Evolutionary conservation across 106 monocot genomes (phyloP).

Genomic region (Dioscorea dumetorum): DNA sequence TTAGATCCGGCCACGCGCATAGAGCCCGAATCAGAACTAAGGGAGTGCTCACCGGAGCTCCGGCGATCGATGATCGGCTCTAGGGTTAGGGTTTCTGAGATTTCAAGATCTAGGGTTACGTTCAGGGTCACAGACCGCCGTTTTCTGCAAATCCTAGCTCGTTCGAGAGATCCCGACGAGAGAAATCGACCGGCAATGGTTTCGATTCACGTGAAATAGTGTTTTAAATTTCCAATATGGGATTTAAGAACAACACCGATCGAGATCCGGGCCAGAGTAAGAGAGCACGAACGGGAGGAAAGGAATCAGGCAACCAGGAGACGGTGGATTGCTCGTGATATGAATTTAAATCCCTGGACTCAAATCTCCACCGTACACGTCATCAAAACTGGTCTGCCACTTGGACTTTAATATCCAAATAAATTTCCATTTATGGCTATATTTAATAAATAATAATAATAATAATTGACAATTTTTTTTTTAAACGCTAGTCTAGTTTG

Average conservation of each 20-base stretch:
- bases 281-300: neutral
- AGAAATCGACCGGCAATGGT: conserved; percentile 1
- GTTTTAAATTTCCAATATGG: neutral
- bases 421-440: too few relatives aligned
- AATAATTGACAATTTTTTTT: too few relatives aligned
- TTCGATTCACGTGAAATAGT: neutral
- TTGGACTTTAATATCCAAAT: too few relatives aligned
- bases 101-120: conserved; percentile 1
- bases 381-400: neutral
- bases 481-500: too few relatives aligned
- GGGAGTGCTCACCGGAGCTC: neutral
- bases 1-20: conserved; percentile 16
- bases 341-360: neutral
- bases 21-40: neutral
- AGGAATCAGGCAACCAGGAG: neutral
- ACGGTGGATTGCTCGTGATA: neutral
- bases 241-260: neutral
- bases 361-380: conserved; percentile 12
- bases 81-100: neutral
- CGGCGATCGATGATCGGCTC: neutral
- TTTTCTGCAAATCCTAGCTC: neutral
- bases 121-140: neutral
- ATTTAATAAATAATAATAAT: too few relatives aligned
- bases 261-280: too few relatives aligned
- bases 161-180: neutral